A percentile compares a stretch with the other conserved stretches of the same genome.
Evolutionary conservation across 164 flowering plant genomes (phyloP).

Genomic region (Piper longum): DNA sequence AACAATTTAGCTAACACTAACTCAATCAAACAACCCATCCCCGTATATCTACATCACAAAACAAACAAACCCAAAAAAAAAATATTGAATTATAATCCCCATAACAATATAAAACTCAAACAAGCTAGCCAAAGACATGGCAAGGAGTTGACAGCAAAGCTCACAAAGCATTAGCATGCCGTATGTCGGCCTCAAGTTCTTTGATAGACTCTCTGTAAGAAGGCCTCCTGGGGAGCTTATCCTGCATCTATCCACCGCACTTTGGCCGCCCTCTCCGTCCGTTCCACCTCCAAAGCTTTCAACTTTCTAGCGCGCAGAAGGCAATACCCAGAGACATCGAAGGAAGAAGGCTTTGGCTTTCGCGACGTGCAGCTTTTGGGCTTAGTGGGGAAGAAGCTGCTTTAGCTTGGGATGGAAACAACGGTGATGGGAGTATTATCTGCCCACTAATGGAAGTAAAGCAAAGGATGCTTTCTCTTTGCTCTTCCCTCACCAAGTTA

Average conservation of each 20-base stretch:
- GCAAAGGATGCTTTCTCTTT: slow-evolving; percentile 8
- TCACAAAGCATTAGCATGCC: slow-evolving; percentile 9
- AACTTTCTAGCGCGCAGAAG: neutral
- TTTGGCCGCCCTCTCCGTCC: neutral
- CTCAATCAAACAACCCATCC: neutral
- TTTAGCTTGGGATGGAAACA: neutral
- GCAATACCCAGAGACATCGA: too few species aligned
- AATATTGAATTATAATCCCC: neutral
- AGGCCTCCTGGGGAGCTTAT: slow-evolving; percentile 1
- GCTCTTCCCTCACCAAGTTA: neutral
- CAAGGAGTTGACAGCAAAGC: neutral
- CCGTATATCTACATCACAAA: neutral
- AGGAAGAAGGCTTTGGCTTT: neutral
- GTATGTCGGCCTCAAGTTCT: slow-evolving; percentile 9
- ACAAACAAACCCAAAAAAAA: neutral
- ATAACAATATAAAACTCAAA: neutral
- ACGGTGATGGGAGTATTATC: neutral
- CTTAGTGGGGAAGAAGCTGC: neutral
- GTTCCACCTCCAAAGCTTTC: neutral
- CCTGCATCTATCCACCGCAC: neutral
- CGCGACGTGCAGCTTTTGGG: neutral
- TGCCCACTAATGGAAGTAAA: slow-evolving; percentile 2
- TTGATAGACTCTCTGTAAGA: slow-evolving; percentile 8
- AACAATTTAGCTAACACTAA: too few species aligned
- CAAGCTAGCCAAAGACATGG: neutral